Evolutionary conservation across 2,329 filamentous ascomycete genomes (phyloP), one percentile per base, ranked within the genome.

Genomic region (Aureobasidium sp.): DNA sequence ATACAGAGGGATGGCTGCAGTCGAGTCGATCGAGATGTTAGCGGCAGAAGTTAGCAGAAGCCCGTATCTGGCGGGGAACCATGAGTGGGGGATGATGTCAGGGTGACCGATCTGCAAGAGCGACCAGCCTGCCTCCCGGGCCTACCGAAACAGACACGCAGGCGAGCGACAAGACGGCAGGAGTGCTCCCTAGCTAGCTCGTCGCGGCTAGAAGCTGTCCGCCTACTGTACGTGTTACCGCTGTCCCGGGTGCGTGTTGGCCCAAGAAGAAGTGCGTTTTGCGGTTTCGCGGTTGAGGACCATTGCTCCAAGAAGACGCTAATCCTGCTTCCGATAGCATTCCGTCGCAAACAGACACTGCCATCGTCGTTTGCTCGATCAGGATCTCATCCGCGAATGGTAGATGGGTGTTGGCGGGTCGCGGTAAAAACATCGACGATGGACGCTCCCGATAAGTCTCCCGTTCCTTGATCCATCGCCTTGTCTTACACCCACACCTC

Each of bases 21-120:
- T 20, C 29, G 41, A 59, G 55, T 47, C 44, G 55, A 59, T 59
- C 56, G 44, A 41, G 56, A 59, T 50, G 32, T 41, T 59, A 34
- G 56, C 56, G 56, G 56, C 46, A 59, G 44, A 50, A 50, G 43
- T 59, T 50, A 59, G 56, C 55, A 17, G 32, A 52, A 24, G 53
- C 27, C 37, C 39, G 41, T 29, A 20, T 46, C 43, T 48, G 55
- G 56, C 56, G 56, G 56, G 56, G 55, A 59, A 59, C 55, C 32
- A 37, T 57, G 29, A 41, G 46, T 13, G 24, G 39, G 39, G 46
- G 56, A 59, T 59, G 56, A 59, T 59, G 56, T 59, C 56, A 59
- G 56, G 46, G 46, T 44, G 56, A 43, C 44, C 37, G 56, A 59
- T 59, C 56, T 59, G 56, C 56, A 59, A 20, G 34, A 20, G 44